Base-by-base conservation (phyloP, 2,329 filamentous ascomycete species). In the Cladosporium cucumerinum region DNA sequence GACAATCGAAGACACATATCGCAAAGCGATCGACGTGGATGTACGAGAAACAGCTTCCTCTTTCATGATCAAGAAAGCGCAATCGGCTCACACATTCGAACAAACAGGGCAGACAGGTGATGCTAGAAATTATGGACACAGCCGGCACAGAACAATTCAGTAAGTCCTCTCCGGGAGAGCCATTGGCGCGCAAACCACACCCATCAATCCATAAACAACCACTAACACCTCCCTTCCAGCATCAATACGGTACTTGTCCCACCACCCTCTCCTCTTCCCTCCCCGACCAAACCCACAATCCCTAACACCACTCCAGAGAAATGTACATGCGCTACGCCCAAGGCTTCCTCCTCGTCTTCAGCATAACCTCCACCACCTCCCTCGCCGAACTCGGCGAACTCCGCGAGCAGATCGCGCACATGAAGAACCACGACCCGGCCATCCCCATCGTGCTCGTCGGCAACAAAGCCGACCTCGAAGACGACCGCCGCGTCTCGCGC, bases 261-360 rank as follows among this genome's bases (percentile, higher is more conserved):
- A 14, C 26, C 58, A 21, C 43, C 28, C 46, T 32, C 36, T 12
- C 28, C 58, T 26, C 48, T 18, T 30, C 32, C 5, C 25, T n/a
- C n/a, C n/a, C n/a, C n/a, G n/a, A n/a, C n/a, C n/a, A 39, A 30
- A 39, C 52, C 67, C 32, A 5, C 14, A 16, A 28, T 51, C 32
- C 54, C 49, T 61, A 51, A 39, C 26, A 26, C 21, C 28, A 12
- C 55, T 43, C 63, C 55, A 85, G 91, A 74, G 91, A 95, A 75
- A 83, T 94, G 54, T 95, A 96, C 81, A 96, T 97, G 91, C 95
- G 95, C 76, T 91, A 92, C 46, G 92, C 92, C 63, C 92, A 96
- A 79, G 92, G 93, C 0, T 97, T 97, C 76, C 85, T 97, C 63
- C 85, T 97, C 43, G 93, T 96, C 65, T 97, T 96, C 80, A 94